phyloP scores from a whole-genome alignment of 148 eudicot species.

The Chenopodium quinoa region DNA sequence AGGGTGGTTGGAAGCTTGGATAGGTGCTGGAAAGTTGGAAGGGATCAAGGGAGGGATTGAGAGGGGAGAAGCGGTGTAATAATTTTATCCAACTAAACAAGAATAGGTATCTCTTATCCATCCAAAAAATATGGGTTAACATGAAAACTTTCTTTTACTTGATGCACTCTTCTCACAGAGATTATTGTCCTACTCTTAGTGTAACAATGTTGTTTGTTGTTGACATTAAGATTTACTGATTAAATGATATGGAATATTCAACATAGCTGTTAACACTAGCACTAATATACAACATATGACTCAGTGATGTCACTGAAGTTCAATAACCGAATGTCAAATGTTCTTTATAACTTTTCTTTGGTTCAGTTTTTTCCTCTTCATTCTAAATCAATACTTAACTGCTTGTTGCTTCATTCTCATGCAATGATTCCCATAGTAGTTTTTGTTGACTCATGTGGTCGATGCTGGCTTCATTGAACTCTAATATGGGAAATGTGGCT shows the following conservation, averaged over 20 bases:
- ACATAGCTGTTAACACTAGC: background rate
- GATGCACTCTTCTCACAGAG: background rate
- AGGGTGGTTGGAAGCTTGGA: background rate
- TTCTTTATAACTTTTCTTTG: background rate
- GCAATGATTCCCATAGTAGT: background rate
- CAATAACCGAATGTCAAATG: background rate
- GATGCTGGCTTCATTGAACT: background rate
- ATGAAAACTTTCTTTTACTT: background rate
- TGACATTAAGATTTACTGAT: background rate
- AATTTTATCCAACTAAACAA: background rate
- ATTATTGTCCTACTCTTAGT: background rate
- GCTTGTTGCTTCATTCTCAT: no score
- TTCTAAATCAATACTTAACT: no score
- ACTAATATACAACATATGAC: background rate
- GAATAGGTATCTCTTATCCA: background rate
- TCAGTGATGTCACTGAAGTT: background rate
- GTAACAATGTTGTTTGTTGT: background rate
- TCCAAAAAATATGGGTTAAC: background rate
- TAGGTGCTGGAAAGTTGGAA: background rate
- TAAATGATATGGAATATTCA: background rate
- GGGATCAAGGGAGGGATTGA: background rate
- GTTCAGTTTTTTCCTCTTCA: no score
- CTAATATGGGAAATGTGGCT: background rate
- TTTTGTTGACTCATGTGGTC: background rate
- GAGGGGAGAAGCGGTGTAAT: background rate